Conservation (phyloP, 2,329 filamentous ascomycete species). For the Colletotrichum graminicola region DNA sequence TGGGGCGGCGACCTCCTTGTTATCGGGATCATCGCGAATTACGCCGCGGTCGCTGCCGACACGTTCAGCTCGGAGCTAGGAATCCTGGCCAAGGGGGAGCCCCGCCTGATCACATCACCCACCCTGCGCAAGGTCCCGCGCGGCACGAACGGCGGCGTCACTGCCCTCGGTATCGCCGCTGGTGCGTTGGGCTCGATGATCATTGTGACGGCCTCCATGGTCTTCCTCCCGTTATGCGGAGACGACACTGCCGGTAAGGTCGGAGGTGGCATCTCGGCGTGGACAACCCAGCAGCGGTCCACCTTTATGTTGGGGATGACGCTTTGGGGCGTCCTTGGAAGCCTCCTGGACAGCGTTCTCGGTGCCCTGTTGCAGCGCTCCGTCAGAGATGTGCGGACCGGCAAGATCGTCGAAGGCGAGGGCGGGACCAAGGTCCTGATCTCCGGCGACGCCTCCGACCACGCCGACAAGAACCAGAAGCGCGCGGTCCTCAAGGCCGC, state of each 20-base stretch:
- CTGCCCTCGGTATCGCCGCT: slow-evolving; percentile 77
- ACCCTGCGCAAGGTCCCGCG: slow-evolving; percentile 82
- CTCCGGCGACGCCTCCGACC: slow-evolving; percentile 49
- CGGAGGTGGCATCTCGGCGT: slow-evolving; percentile 60
- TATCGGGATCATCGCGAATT: slow-evolving; percentile 81
- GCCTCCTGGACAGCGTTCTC: slow-evolving; percentile 87
- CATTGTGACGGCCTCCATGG: slow-evolving; percentile 72
- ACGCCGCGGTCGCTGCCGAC: slow-evolving; percentile 91
- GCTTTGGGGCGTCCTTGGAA: slow-evolving; percentile 81
- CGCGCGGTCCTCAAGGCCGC: slow-evolving; percentile 56
- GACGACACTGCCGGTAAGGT: slow-evolving; percentile 51
- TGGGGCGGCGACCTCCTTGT: slow-evolving; percentile 74
- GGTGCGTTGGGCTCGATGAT: slow-evolving; percentile 81
- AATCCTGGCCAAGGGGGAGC: slow-evolving; percentile 81
- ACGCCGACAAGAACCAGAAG: slow-evolving; percentile 46
- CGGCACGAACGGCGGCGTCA: slow-evolving; percentile 95
- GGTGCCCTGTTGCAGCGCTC: slow-evolving; percentile 88
- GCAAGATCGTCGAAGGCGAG: slow-evolving; percentile 89
- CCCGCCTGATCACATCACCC: slow-evolving; percentile 87
- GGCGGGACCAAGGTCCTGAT: slow-evolving; percentile 74
- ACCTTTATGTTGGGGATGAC: slow-evolving; percentile 70
- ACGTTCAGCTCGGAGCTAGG: slow-evolving; percentile 96
- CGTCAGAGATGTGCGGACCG: slow-evolving; percentile 84
- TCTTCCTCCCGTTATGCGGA: slow-evolving; percentile 78
- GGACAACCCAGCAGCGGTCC: slow-evolving; percentile 61